A percentile compares a stretch with the other conserved stretches of the same genome.
Evolutionary conservation across 2,329 filamentous ascomycete genomes (phyloP).

Genomic region (Colletotrichum lupini): DNA sequence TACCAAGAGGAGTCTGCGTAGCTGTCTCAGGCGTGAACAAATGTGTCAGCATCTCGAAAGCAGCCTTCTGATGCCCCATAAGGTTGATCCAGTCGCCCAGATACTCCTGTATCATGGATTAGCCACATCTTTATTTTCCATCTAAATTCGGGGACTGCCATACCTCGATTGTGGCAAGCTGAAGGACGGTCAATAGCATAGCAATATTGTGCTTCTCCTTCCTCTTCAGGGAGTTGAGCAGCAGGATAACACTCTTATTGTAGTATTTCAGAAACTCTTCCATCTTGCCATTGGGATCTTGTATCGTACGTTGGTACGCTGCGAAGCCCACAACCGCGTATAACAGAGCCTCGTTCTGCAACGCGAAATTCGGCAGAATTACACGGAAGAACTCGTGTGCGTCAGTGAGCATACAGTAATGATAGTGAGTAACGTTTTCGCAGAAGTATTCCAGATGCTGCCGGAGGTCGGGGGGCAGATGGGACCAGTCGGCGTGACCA

Average conservation of each 20-base stretch:
- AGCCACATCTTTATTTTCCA: constrained; percentile 27
- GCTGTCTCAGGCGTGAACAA: constrained; percentile 83
- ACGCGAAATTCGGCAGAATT: constrained; percentile 76
- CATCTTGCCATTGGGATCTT: constrained; percentile 77
- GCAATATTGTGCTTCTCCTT: constrained; percentile 77
- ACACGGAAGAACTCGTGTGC: constrained; percentile 78
- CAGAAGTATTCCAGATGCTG: constrained; percentile 84
- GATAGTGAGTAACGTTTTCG: constrained; percentile 81
- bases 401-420: constrained; percentile 83
- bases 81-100: constrained; percentile 96
- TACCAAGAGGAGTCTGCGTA: constrained; percentile 75
- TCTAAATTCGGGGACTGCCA: constrained; percentile 35
- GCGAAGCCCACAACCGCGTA: constrained; percentile 90
- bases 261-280: constrained; percentile 90
- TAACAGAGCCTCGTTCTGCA: constrained; percentile 81
- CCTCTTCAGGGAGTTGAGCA: constrained; percentile 77
- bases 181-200: constrained; percentile 87
- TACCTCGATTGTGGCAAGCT: constrained; percentile 94
- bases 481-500: constrained; percentile 59
- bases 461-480: constrained; percentile 76
- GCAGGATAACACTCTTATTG: constrained; percentile 83
- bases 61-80: constrained; percentile 91
- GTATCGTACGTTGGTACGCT: constrained; percentile 84
- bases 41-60: constrained; percentile 81
- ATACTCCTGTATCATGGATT: constrained; percentile 74